Conservation (phyloP, 2,329 filamentous ascomycete genomes). For the Epichloe festucae region DNA sequence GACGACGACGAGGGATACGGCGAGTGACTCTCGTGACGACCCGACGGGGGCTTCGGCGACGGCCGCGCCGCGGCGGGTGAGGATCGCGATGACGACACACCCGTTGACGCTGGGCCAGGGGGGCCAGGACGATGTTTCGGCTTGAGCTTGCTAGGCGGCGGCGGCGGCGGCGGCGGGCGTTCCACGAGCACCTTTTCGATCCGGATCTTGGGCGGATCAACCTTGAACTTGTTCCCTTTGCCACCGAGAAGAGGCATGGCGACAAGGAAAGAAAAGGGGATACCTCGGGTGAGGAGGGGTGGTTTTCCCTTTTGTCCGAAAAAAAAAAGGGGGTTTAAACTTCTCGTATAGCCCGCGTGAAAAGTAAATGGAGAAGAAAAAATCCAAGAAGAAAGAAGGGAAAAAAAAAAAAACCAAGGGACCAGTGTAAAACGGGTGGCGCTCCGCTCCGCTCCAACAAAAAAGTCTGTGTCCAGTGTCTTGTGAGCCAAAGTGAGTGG, state of each 20-base stretch:
- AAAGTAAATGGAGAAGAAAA: neutral
- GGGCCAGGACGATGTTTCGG: conserved; percentile 18
- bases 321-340: neutral
- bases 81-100: conserved; percentile 16
- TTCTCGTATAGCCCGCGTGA: neutral
- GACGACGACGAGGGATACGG: conserved; percentile 29
- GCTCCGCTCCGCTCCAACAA: neutral
- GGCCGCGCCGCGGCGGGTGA: conserved; percentile 21
- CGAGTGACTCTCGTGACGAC: conserved; percentile 27
- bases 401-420: neutral
- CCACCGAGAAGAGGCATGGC: conserved; percentile 28
- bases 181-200: conserved; percentile 39
- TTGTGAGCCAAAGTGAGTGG: neutral
- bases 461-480: neutral
- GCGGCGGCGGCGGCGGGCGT: conserved; percentile 11
- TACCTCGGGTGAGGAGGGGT: neutral
- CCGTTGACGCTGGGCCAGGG: conserved; percentile 7
- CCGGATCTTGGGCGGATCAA: conserved; percentile 35
- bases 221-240: conserved; percentile 37
- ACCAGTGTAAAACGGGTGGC: neutral
- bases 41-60: conserved; percentile 25
- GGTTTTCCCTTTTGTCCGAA: neutral
- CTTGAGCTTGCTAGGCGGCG: conserved; percentile 24
- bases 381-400: neutral
- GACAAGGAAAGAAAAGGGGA: neutral